These are phyloP conservation scores for Globisporangium carolinianum DNA, from an alignment of 352 stramenopile species.

Conservation along the genomic window DNA sequence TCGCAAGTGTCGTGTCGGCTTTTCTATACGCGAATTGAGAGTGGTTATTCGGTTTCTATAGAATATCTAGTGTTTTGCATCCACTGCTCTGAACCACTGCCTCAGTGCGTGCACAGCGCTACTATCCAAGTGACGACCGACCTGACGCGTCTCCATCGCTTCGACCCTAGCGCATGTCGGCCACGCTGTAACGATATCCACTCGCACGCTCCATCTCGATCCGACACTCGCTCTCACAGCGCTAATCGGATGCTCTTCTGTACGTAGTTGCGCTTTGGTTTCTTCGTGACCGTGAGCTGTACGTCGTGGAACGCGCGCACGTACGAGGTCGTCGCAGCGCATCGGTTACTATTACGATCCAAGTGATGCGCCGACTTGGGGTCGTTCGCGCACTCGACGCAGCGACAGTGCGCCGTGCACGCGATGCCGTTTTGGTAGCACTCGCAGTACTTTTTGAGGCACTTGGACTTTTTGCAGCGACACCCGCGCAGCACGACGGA, in stretches of 20 bases:
- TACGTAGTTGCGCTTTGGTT: conserved; percentile 52
- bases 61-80: too few species aligned
- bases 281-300: conserved; percentile 66
- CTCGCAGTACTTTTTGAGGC: conserved; percentile 98
- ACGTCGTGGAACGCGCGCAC: conserved; percentile 39
- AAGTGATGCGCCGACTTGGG: conserved; percentile 15
- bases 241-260: conserved; percentile 46
- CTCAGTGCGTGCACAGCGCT: too few species aligned
- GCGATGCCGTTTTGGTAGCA: conserved; percentile 93
- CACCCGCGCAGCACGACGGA: conserved; percentile 83
- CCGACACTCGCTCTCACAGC: background rate
- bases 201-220: too few species aligned
- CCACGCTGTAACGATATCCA: too few species aligned
- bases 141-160: too few species aligned
- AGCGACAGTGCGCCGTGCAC: conserved; percentile 93
- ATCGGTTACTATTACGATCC: conserved; percentile 20
- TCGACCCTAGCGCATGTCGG: too few species aligned
- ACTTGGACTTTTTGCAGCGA: conserved; percentile 96
- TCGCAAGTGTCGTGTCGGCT: too few species aligned
- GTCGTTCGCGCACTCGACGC: conserved; percentile 93
- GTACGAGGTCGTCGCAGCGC: background rate
- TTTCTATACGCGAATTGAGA: too few species aligned
- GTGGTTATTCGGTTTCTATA: too few species aligned
- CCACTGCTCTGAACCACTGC: too few species aligned
- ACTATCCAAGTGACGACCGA: too few species aligned